These are phyloP conservation scores for Suillus americanus DNA, from an alignment of 768 basidiomycete species.

Conservation along the genomic window DNA sequence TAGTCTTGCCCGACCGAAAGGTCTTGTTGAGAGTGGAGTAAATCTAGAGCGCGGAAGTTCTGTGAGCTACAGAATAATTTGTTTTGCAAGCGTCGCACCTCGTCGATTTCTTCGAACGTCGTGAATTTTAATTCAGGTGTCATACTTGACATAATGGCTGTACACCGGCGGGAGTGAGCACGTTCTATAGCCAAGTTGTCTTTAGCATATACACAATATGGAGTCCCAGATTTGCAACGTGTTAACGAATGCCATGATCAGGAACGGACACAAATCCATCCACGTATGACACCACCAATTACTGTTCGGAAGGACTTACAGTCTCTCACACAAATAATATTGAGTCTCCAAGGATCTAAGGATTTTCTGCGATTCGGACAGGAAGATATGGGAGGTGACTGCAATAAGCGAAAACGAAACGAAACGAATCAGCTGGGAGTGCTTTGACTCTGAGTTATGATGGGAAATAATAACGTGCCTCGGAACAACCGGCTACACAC, in stretches of 20 bases:
- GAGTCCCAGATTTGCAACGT: background rate
- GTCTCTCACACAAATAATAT: background rate
- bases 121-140: constrained; percentile 41
- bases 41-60: constrained; percentile 44
- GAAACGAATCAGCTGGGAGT: background rate
- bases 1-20: constrained; percentile 66
- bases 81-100: constrained; percentile 30
- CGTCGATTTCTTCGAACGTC: constrained; percentile 51
- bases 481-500: background rate
- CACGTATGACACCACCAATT: background rate
- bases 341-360: background rate
- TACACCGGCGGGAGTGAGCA: background rate
- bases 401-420: background rate
- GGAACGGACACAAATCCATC: background rate
- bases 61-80: background rate
- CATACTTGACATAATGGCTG: constrained; percentile 23
- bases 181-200: background rate
- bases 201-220: background rate
- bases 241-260: background rate
- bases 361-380: background rate
- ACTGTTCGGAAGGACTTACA: background rate
- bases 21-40: constrained; percentile 52
- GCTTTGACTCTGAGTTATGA: background rate
- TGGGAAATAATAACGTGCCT: background rate
- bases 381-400: background rate